Base-by-base conservation (phyloP, 164 flowering plant species). In the Houttuynia cordata region DNA sequence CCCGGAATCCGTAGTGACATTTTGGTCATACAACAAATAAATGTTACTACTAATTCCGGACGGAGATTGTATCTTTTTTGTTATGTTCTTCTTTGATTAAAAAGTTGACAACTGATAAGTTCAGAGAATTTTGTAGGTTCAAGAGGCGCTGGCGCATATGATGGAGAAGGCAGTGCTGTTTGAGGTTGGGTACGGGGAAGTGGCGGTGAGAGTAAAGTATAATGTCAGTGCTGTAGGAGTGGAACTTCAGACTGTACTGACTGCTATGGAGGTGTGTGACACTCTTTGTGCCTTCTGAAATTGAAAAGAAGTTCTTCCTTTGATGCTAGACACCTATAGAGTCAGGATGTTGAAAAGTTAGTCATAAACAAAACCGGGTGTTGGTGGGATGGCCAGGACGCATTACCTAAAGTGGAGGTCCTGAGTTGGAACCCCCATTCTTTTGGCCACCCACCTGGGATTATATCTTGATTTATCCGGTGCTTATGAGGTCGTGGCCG, bases 221-320 rank as follows among this genome's bases (percentile, higher is more conserved):
- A 65, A 58, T 41, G 39, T 71, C 49, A 70, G 61, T 39, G 59
- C 67, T 30, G 68, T 63, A 56, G 83, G 64, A 20, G 71, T 89
- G 51, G 83, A 82, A 67, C 81, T 93, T 34, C 71, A 17, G 3
- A 71, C 81, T 19, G 80, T 85, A 64, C 65, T 93, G 70, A 83
- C 73, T 67, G 94, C 99, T 57, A 83, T 93, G 88, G 88, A 86
- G 63, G 96, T 92, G 64, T 77, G 83, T 45, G 49, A 12, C 17
- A 3, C n/a, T 34, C 3, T n/a, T n/a, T 1, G 6, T 15, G 37
- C 19, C 7, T 21, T 4, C 30, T 57, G 42, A 57, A 12, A 17
- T 45, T 34, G 15, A 9, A 9, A 17, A 34, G 10, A 18, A 30
- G 7, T 18, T 3, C n/a, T 57, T 17, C 13, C 14, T 30, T 18